Base-by-base conservation (phyloP, 306 rosid species). In the Abrus precatorius region DNA sequence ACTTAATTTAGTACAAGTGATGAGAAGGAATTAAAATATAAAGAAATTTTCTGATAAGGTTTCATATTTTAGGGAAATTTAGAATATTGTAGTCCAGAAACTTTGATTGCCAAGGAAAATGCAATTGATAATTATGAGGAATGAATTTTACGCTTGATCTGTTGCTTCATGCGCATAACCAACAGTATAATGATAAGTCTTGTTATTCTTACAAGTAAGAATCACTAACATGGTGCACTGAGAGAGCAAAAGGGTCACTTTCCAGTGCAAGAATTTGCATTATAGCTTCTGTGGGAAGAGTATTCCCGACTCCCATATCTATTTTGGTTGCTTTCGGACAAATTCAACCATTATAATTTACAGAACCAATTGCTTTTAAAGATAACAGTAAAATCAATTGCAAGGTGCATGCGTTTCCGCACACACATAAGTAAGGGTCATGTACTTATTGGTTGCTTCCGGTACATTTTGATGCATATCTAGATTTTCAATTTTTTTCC, bases 161-260 rank as follows among this genome's bases (percentile, higher is more conserved):
- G 84, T 64, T 61, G 82, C 79, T 86, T 78, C 86, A 84, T 83
- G 89, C 88, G 85, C 85, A 78, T 67, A 83, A 82, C 59, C 50
- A 80, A 86, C 89, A 88, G 87, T 85, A 78, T 66, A 78, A 85
- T 85, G 86, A 85, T 85, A 88, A 80, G 84, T 55, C 11, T 83
- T 45, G 67, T 14, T 67, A 76, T 78, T 83, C 72, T 45, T 69
- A 75, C 76, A 72, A 57, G 61, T 38, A 50, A 73, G 75, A 69
- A 73, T 72, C 81, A 81, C 78, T 56, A 59, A 50, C 49, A 69
- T 45, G 63, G 54, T 89, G 79, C 83, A 75, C 74, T 80, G 50
- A 76, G 57, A 69, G 44, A 71, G 28, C 43, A 79, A 72, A 76
- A 76, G 79, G 52, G 61, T 73, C 65, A 33, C 88, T 82, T 85